Evolutionary conservation across 2,329 filamentous ascomycete species (phyloP).

Genomic region (Aspergillus versicolor): DNA sequence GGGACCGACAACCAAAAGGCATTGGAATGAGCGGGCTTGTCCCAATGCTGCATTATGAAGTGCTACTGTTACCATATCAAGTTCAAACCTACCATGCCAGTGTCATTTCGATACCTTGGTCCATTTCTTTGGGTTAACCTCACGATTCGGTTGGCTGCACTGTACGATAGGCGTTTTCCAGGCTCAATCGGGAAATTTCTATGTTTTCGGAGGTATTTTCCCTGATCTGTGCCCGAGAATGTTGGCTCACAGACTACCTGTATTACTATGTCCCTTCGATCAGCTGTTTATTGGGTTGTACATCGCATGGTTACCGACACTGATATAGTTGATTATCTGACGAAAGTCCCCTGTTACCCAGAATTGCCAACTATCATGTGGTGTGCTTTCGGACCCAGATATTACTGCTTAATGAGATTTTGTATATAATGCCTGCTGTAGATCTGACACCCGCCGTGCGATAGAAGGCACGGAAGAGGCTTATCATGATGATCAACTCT

Average conservation of each 20-base stretch:
- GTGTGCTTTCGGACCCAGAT: background rate
- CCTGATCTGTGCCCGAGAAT: background rate
- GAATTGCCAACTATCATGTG: background rate
- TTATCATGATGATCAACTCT: too few relatives aligned
- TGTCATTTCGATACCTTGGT: background rate
- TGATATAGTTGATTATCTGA: background rate
- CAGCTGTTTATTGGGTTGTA: background rate
- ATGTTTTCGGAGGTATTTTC: conserved; percentile 9
- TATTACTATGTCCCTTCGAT: background rate
- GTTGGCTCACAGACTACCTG: background rate
- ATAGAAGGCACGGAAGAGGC: too few relatives aligned
- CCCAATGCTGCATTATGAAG: background rate
- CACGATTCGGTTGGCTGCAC: conserved; percentile 4
- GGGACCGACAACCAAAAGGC: conserved; percentile 5
- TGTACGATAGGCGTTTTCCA: conserved; percentile 9
- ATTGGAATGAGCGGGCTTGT: conserved; percentile 2
- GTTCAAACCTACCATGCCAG: background rate
- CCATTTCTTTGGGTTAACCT: background rate
- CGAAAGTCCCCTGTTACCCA: background rate
- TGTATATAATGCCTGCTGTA: too few relatives aligned
- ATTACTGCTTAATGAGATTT: too few relatives aligned
- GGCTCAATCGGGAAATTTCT: background rate
- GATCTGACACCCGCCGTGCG: too few relatives aligned
- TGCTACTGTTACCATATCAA: background rate
- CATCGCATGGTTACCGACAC: background rate